phyloP scores from a whole-genome alignment of 108 stramenopile species.

The Conticribra guillardii region DNA sequence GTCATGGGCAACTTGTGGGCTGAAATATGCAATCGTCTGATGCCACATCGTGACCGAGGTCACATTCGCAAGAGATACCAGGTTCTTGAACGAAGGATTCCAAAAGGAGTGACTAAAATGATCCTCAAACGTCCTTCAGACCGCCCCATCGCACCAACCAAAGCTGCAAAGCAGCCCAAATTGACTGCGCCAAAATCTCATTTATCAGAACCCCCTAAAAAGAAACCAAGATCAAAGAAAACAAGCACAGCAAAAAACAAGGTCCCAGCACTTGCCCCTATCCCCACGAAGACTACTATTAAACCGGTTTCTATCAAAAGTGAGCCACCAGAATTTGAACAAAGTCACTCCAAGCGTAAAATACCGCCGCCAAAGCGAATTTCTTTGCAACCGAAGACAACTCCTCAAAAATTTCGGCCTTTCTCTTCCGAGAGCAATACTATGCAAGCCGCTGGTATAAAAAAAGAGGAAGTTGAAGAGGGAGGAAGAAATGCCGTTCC shows the following conservation, averaged over 20 bases:
- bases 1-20: slow-evolving; percentile 86
- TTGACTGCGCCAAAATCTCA: background rate
- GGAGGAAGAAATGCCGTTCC: background rate
- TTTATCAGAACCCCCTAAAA: slow-evolving; percentile 1
- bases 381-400: background rate
- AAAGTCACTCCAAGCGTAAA: background rate
- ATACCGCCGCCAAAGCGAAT: too few relatives aligned
- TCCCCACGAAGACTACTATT: background rate
- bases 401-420: background rate
- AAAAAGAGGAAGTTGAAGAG: background rate
- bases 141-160: background rate
- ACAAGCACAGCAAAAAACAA: background rate
- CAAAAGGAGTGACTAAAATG: slow-evolving; percentile 46
- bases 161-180: background rate
- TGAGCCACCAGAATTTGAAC: background rate
- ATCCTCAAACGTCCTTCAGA: slow-evolving; percentile 26
- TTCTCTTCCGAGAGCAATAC: background rate
- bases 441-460: background rate
- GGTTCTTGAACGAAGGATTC: slow-evolving; percentile 79
- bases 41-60: slow-evolving; percentile 86
- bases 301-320: background rate
- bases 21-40: slow-evolving; percentile 69
- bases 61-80: slow-evolving; percentile 88
- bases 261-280: background rate
- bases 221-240: slow-evolving; percentile 13